Percentiles rank a stretch among this genome's conserved stretches.
Evolutionary conservation across 805 yeast species (phyloP).

Genomic region (Candida ortonii): DNA sequence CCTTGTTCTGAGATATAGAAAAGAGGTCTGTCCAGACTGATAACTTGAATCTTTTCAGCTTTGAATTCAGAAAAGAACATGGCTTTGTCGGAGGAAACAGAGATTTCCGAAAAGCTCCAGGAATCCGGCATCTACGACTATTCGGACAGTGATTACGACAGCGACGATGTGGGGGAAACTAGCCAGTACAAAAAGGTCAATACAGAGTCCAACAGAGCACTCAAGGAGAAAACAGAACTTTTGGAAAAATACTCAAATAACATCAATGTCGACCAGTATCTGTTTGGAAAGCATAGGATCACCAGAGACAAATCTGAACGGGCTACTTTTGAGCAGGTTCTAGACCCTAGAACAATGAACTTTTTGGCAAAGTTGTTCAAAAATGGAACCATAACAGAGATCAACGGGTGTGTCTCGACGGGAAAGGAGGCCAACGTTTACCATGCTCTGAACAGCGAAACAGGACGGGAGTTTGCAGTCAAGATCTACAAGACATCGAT

Average conservation of each 20-base stretch:
- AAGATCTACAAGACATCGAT: constrained; percentile 96
- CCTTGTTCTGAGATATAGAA: no score
- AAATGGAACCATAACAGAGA: constrained; percentile 77
- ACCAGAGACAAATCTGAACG: constrained; percentile 85
- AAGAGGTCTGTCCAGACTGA: no score
- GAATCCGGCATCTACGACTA: not conserved
- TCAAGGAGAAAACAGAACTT: constrained; percentile 44
- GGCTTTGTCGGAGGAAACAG: not conserved
- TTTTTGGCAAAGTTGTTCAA: constrained; percentile 79
- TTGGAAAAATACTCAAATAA: constrained; percentile 61
- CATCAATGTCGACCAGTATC: constrained; percentile 61
- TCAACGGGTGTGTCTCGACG: constrained; percentile 92
- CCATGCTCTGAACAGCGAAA: constrained; percentile 56
- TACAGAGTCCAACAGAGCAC: constrained; percentile 9
- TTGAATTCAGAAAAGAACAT: not conserved
- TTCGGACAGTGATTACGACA: constrained; percentile 4
- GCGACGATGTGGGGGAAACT: not conserved
- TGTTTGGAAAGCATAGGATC: constrained; percentile 52
- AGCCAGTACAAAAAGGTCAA: constrained; percentile 4
- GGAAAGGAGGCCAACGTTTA: constrained; percentile 99
- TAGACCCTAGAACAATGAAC: constrained; percentile 89
- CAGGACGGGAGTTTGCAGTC: constrained; percentile 69
- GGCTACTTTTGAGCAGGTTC: constrained; percentile 94
- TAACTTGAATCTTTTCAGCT: not conserved
- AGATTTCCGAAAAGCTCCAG: constrained; percentile 1